These are phyloP conservation scores for Fraxinus velutina DNA, from an alignment of 305 asterid genomes.

Conservation along the genomic window DNA sequence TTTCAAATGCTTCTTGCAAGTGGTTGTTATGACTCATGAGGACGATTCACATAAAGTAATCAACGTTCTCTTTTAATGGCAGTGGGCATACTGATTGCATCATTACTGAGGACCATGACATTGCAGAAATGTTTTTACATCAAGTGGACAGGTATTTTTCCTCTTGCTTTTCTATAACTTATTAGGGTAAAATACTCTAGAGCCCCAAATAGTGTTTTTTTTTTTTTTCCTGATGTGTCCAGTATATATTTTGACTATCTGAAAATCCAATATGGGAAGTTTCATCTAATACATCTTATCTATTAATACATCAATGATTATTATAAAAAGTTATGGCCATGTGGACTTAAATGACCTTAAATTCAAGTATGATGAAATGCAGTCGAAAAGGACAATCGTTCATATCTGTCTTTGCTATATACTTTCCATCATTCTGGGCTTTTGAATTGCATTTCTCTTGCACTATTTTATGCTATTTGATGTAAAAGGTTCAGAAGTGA, in stretches of 20 bases:
- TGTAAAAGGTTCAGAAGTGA: background rate
- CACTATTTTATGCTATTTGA: background rate
- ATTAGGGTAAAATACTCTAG: background rate
- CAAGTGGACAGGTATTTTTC: conserved; percentile 53
- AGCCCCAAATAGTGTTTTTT: background rate
- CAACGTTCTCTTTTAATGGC: conserved; percentile 11
- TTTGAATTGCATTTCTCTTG: background rate
- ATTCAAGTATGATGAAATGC: background rate
- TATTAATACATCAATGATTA: background rate
- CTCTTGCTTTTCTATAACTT: background rate
- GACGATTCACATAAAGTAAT: background rate
- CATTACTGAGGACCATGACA: conserved; percentile 47
- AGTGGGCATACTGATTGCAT: conserved; percentile 74
- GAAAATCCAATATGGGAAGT: background rate
- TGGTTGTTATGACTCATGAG: background rate
- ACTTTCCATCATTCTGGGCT: background rate
- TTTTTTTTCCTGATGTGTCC: background rate
- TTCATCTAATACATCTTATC: background rate
- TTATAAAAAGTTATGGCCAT: background rate
- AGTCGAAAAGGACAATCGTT: background rate
- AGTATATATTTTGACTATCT: background rate
- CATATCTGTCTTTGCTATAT: background rate
- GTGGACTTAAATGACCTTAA: background rate
- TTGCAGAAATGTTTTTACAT: conserved; percentile 42
- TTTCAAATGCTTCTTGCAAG: background rate